Evolutionary conservation across 495 filamentous ascomycete species (phyloP).

Genomic region (Talaromyces nanjingensis): DNA sequence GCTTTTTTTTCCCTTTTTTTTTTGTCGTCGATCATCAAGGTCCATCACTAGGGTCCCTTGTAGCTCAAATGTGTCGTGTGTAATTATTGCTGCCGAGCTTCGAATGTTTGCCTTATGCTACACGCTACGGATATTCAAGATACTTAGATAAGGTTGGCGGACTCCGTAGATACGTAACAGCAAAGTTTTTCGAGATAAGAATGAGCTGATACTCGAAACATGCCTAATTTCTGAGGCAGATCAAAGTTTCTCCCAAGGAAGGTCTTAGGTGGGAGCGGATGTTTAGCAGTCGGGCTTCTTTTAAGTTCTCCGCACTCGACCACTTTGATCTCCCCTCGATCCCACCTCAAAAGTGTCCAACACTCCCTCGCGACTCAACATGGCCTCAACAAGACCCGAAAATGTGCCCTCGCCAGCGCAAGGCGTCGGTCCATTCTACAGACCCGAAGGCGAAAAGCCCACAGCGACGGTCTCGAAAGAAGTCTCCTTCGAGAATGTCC

Average conservation of each 20-base stretch:
- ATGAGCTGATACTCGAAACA: not conserved
- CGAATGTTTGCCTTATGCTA: no score
- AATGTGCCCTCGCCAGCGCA: conserved; percentile 52
- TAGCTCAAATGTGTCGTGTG: no score
- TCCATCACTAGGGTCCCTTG: no score
- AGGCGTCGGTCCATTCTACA: conserved; percentile 73
- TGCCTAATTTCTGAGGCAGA: not conserved
- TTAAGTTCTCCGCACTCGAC: not conserved
- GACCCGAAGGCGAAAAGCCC: conserved; percentile 69
- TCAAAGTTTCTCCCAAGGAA: not conserved
- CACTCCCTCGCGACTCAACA: conserved; percentile 9
- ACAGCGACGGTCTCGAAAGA: conserved; percentile 82
- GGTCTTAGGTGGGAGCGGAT: no score
- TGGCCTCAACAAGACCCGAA: conserved; percentile 20
- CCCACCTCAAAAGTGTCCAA: not conserved
- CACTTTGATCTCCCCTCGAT: not conserved
- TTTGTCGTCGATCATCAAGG: no score
- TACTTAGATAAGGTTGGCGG: no score
- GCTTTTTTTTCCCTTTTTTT: no score
- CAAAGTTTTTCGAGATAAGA: not conserved
- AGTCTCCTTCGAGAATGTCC: conserved; percentile 80
- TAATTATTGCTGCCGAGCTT: no score
- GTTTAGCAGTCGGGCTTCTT: not conserved
- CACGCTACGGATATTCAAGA: no score
- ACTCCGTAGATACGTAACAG: no score